Percentiles rank a stretch among this genome's conserved stretches.
Evolutionary conservation across 2,329 filamentous ascomycete genomes (phyloP).

Genomic region (Dendrostoma leiphaemia): DNA sequence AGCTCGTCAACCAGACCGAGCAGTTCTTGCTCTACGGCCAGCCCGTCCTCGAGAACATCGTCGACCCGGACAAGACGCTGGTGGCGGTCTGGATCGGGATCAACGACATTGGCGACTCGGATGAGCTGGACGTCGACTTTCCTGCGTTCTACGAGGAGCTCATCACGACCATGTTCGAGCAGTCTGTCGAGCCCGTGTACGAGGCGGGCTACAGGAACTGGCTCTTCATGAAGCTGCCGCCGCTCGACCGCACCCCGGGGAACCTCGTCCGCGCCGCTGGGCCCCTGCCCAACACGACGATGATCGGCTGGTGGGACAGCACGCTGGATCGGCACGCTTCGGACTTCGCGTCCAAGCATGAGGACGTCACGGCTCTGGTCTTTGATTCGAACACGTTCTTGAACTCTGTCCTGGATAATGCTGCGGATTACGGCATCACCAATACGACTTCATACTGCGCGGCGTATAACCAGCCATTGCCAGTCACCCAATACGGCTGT

Average conservation of each 20-base stretch:
- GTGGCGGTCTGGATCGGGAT: conserved; percentile 55
- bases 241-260: conserved; percentile 42
- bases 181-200: conserved; percentile 38
- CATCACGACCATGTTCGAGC: conserved; percentile 36
- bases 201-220: conserved; percentile 40
- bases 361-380: conserved; percentile 23
- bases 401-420: conserved; percentile 28
- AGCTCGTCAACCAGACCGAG: conserved; percentile 47
- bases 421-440: conserved; percentile 25
- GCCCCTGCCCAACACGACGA: conserved; percentile 42
- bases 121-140: conserved; percentile 40
- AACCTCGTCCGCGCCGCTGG: conserved; percentile 29
- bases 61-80: conserved; percentile 37
- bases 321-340: conserved; percentile 33
- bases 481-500: conserved; percentile 26
- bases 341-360: conserved; percentile 29
- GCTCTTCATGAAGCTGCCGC: conserved; percentile 53
- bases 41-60: conserved; percentile 31
- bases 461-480: conserved; percentile 23
- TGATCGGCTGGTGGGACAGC: conserved; percentile 43
- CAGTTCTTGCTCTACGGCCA: conserved; percentile 46
- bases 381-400: conserved; percentile 33
- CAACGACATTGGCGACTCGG: conserved; percentile 54
- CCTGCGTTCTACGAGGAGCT: conserved; percentile 42
- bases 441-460: conserved; percentile 28